Evolutionary conservation across 1,284 basidiomycete species (phyloP).

Genomic region (Sphaerobolus stellatus): DNA sequence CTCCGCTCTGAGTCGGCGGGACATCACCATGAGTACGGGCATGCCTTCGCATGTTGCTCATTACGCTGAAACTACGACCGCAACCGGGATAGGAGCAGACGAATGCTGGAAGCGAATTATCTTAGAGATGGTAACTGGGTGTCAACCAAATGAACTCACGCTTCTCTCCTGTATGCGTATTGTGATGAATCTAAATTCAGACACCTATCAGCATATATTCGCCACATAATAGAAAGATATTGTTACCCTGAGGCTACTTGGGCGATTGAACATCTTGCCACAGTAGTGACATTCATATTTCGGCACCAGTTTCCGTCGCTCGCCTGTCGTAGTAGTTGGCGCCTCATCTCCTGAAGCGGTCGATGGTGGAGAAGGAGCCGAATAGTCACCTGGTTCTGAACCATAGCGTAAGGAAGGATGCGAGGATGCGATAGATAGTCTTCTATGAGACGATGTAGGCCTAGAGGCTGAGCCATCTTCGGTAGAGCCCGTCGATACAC

Average conservation of each 20-base stretch:
- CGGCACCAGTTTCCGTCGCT: slow-evolving; percentile 30
- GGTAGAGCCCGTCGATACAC: too few species aligned
- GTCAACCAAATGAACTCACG: slow-evolving; percentile 49
- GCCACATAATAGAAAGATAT: slow-evolving; percentile 11
- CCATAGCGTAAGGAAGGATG: too few species aligned
- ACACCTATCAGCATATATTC: slow-evolving; percentile 7
- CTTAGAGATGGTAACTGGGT: slow-evolving; percentile 1
- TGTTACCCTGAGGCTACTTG: slow-evolving; percentile 74
- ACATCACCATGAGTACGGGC: slow-evolving; percentile 64
- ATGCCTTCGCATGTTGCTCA: slow-evolving; percentile 85
- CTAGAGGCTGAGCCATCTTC: too few species aligned
- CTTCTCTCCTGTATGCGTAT: slow-evolving; percentile 83
- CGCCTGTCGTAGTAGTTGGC: slow-evolving; percentile 14
- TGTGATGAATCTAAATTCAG: slow-evolving; percentile 66
- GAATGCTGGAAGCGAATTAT: slow-evolving; percentile 52
- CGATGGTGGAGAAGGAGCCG: slow-evolving; percentile 8
- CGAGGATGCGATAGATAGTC: neutral
- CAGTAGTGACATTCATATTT: slow-evolving; percentile 79
- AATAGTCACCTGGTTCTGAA: slow-evolving; percentile 14
- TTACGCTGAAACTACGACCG: slow-evolving; percentile 78
- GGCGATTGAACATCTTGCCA: slow-evolving; percentile 76
- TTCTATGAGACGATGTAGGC: neutral
- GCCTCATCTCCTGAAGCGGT: slow-evolving; percentile 10
- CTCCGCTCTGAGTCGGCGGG: slow-evolving; percentile 42
- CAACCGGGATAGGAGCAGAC: slow-evolving; percentile 72